phyloP scores from a whole-genome alignment of 2,329 filamentous ascomycete genomes.

The Aspergillus eucalypticola region DNA sequence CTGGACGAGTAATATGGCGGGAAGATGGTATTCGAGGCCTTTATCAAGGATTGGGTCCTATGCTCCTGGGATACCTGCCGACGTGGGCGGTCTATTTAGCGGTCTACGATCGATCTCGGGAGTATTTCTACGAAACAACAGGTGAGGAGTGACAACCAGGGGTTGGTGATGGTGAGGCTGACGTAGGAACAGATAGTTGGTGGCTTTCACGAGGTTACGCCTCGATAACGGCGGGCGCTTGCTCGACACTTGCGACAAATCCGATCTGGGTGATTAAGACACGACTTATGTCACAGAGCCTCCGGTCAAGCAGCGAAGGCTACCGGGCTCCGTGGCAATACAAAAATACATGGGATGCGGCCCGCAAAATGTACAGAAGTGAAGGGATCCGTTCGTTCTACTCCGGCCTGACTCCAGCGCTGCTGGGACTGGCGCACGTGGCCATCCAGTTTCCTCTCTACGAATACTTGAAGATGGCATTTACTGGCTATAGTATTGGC shows the following conservation, averaged over 20 bases:
- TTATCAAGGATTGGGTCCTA: conserved; percentile 90
- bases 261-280: conserved; percentile 99
- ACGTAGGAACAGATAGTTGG: conserved; percentile 61
- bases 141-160: conserved; percentile 49
- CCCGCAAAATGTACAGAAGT: conserved; percentile 89
- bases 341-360: conserved; percentile 82
- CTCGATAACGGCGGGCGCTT: conserved; percentile 85
- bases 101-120: conserved; percentile 88
- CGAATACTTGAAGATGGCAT: conserved; percentile 85
- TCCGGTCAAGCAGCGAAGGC: conserved; percentile 54
- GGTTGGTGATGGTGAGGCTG: background rate
- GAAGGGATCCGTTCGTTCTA: conserved; percentile 93
- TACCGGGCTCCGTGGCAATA: conserved; percentile 75
- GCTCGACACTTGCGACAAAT: conserved; percentile 91
- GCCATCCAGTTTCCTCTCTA: conserved; percentile 97
- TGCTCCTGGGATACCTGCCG: conserved; percentile 91
- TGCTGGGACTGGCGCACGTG: conserved; percentile 90
- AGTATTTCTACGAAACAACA: conserved; percentile 66
- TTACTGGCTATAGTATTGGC: conserved; percentile 89
- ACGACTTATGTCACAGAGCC: conserved; percentile 88
- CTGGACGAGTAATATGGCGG: conserved; percentile 78
- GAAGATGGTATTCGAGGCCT: conserved; percentile 88
- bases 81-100: conserved; percentile 99
- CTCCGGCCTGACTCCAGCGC: conserved; percentile 86
- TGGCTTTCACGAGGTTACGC: conserved; percentile 83